Conservation (phyloP, 345 rosid species). For the Arabis hirsuta region DNA sequence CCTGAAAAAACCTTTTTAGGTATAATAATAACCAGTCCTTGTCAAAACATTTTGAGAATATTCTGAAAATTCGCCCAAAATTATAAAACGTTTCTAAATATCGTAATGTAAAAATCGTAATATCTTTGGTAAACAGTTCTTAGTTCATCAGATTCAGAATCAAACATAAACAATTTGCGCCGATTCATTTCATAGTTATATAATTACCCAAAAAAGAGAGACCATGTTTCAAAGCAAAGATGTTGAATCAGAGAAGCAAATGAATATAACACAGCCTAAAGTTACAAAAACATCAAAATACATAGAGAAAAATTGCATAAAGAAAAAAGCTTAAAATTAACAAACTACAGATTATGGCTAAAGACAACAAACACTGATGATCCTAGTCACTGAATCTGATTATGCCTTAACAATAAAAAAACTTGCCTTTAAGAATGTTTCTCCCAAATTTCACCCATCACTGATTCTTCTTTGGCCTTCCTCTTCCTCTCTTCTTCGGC, state of each 20-base stretch:
- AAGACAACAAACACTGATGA: conserved; percentile 23
- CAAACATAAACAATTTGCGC: too few species aligned
- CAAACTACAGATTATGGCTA: conserved; percentile 17
- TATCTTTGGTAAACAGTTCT: too few species aligned
- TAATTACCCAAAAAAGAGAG: neutral
- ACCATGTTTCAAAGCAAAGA: conserved; percentile 5
- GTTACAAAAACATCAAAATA: neutral
- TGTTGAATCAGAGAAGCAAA: conserved; percentile 1
- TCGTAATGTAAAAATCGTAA: too few species aligned
- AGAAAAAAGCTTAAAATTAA: neutral
- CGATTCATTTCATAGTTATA: neutral
- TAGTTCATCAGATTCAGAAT: too few species aligned
- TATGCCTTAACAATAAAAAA: neutral
- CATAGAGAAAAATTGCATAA: conserved; percentile 19
- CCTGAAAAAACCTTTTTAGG: too few species aligned
- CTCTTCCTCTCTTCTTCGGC: conserved; percentile 56
- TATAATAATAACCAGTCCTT: too few species aligned
- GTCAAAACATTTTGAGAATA: too few species aligned
- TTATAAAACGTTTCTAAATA: too few species aligned
- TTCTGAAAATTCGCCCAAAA: too few species aligned
- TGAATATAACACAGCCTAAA: neutral
- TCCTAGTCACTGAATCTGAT: conserved; percentile 12
- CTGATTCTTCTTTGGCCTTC: conserved; percentile 77
- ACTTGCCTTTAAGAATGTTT: neutral
- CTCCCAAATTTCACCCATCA: conserved; percentile 21